Base-by-base conservation (phyloP, 768 basidiomycete genomes). In the Boletus reticulatus region DNA sequence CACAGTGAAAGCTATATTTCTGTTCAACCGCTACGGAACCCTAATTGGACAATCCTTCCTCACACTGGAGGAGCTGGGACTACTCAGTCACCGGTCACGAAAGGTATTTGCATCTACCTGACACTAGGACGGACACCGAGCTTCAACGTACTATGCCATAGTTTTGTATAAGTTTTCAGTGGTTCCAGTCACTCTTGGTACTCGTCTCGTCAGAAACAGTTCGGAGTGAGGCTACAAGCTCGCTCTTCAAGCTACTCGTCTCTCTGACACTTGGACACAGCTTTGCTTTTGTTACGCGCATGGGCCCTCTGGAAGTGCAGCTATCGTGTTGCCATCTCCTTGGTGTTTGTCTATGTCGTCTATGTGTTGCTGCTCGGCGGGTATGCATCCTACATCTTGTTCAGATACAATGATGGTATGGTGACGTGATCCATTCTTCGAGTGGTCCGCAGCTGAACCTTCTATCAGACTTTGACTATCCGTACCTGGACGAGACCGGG, bases 281-380 rank as follows among this genome's bases (percentile, higher is more conserved):
- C 58, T 45, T 55, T 62, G 27, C 51, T 65, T 14, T 36, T 65
- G 37, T 12, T 62, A 17, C 56, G 63, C 19, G 63, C 52, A 0
- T 58, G 63, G 59, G 59, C 59, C 12, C 51, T 61, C 14, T 64
- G 56, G 63, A 56, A 59, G 11, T 55, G 59, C 29, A 22, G 29
- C 11, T n/a, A 24, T 17, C 1, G 9, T 12, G 6, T 49, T 11
- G 46, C 52, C 9, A 14, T 39, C 4, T 5, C 17, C 1, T 5
- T 64, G 10, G 38, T 56, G 8, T 4, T 24, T 4, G 6, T 36
- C 4, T 64, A 65, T 10, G n/a, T 31, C 9, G 1, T 42, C 14
- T 64, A 58, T 22, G 12, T 62, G 17, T 6, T 53, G 31, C 2
- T n/a, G 19, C 9, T 38, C 27, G 9, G 44, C 12, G 52, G 43